A percentile compares a stretch with the other conserved stretches of the same genome.
Evolutionary conservation across 371 early-diverging fungal species (phyloP).

Genomic region (Catenaria anguillulae): DNA sequence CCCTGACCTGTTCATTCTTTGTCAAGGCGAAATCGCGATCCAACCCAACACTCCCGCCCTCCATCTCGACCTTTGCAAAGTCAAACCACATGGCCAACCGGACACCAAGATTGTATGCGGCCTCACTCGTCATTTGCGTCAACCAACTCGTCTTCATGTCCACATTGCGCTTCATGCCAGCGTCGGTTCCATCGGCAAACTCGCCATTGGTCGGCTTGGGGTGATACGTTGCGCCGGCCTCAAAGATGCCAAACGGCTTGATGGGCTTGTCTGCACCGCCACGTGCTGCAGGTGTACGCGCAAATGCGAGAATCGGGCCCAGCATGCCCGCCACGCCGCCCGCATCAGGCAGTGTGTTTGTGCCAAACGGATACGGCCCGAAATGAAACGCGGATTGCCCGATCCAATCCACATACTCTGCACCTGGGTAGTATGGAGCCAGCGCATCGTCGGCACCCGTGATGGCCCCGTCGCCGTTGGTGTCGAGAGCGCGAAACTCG

Average conservation of each 20-base stretch:
- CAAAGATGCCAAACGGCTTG: neutral
- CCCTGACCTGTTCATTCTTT: no score
- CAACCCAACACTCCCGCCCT: neutral
- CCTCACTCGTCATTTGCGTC: neutral
- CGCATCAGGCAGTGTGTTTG: neutral
- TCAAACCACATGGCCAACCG: neutral
- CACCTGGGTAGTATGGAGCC: slow-evolving; percentile 1
- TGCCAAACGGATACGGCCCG: slow-evolving; percentile 6
- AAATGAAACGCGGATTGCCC: neutral
- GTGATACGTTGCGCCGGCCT: neutral
- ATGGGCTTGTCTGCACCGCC: neutral
- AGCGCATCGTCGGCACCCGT: neutral
- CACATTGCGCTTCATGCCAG: neutral
- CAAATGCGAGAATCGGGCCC: neutral
- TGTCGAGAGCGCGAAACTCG: slow-evolving; percentile 1
- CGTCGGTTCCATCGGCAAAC: no score
- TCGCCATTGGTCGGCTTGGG: neutral
- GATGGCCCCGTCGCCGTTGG: neutral
- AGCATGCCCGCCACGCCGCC: neutral
- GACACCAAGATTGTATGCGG: neutral
- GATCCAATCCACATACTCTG: slow-evolving; percentile 5
- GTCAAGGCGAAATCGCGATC: neutral
- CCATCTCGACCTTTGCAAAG: neutral
- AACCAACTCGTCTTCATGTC: neutral
- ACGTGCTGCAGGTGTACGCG: no score